A percentile compares a stretch with the other conserved stretches of the same genome.
Evolutionary conservation across 2,329 filamentous ascomycete genomes (phyloP).

Genomic region (Coniella vitis): DNA sequence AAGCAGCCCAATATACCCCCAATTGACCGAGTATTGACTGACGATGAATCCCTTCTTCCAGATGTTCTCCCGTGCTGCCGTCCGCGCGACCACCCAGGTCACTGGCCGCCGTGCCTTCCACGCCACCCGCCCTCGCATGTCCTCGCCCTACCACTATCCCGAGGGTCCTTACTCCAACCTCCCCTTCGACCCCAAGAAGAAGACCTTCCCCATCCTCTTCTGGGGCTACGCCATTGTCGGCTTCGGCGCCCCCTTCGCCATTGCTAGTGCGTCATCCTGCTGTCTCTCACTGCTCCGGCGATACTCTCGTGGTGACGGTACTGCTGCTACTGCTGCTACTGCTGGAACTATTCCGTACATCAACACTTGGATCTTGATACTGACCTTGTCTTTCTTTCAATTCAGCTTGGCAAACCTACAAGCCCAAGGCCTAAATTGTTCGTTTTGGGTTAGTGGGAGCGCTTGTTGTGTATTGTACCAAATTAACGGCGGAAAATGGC

Average conservation of each 20-base stretch:
- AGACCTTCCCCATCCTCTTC: slow-evolving; percentile 77
- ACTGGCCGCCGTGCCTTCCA: slow-evolving; percentile 85
- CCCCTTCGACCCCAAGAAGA: slow-evolving; percentile 92
- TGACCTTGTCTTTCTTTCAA: slow-evolving; percentile 14
- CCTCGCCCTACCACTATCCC: slow-evolving; percentile 95
- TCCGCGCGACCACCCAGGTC: slow-evolving; percentile 50
- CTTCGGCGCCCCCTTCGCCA: slow-evolving; percentile 57
- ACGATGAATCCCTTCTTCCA: slow-evolving; percentile 31
- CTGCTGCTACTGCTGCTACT: not conserved
- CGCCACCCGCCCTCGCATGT: slow-evolving; percentile 75
- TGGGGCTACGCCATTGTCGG: slow-evolving; percentile 60
- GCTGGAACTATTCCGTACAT: no score
- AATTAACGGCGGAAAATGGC: slow-evolving; percentile 13
- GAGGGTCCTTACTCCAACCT: slow-evolving; percentile 93
- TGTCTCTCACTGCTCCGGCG: no score
- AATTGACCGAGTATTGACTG: slow-evolving; percentile 30
- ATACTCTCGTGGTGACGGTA: not conserved
- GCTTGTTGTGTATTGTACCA: slow-evolving; percentile 1
- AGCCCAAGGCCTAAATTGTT: slow-evolving; percentile 34
- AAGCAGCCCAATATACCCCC: not conserved
- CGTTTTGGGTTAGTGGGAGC: not conserved
- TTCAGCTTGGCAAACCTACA: slow-evolving; percentile 45
- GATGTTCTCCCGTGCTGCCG: slow-evolving; percentile 75
- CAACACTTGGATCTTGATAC: no score
- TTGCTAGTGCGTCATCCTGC: slow-evolving; percentile 45